Conservation (phyloP, 1,284 basidiomycete genomes). For the Naganishia cerealis region DNA sequence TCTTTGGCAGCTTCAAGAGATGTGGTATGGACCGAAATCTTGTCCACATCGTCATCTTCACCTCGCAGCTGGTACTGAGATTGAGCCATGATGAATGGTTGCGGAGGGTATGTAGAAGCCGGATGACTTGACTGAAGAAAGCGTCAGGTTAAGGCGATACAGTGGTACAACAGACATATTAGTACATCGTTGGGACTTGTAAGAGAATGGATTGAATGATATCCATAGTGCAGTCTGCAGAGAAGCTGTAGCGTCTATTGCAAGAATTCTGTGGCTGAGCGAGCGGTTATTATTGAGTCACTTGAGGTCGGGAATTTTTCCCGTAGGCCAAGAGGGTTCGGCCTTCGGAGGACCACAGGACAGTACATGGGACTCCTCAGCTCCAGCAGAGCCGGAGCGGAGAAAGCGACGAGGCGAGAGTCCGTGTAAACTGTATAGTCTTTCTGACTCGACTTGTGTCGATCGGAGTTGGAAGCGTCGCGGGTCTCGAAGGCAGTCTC, state of each 20-base stretch:
- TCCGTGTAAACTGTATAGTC: too few species aligned
- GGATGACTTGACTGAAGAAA: not conserved
- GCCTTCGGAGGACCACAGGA: too few species aligned
- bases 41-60: not conserved
- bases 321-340: not conserved
- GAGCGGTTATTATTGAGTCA: conserved; percentile 8
- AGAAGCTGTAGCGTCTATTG: not conserved
- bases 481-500: too few species aligned
- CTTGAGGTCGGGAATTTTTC: not conserved
- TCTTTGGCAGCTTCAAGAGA: not conserved
- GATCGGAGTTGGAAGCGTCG: too few species aligned
- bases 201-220: not conserved
- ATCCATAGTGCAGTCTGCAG: not conserved
- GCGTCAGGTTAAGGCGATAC: not conserved
- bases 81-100: not conserved
- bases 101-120: not conserved
- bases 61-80: not conserved
- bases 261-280: not conserved
- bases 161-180: not conserved
- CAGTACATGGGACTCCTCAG: too few species aligned
- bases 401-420: too few species aligned
- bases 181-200: not conserved
- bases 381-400: too few species aligned
- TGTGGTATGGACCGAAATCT: conserved; percentile 6
- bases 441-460: too few species aligned